Base-by-base conservation (phyloP, 352 stramenopile species). In the Phytophthora pini region DNA sequence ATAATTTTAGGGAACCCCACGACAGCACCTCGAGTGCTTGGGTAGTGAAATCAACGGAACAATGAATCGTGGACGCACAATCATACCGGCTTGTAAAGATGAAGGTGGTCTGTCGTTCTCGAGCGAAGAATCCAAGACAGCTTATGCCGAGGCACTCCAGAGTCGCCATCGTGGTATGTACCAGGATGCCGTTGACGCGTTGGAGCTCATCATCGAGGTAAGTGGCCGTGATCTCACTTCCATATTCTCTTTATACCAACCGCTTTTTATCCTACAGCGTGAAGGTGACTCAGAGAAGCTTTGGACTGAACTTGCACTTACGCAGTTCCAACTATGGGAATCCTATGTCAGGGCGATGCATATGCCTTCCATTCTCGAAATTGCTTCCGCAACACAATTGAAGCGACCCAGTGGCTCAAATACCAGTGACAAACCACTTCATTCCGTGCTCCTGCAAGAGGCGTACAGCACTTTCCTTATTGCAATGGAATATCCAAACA, bases 401-500 rank as follows among this genome's bases (percentile, higher is more conserved):
- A 62, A 64, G 59, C 43, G 36, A 68, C 8, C 52, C 36, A n/a
- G 40, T 53, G 13, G 15, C 45, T 15, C 31, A 17, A 57, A 43
- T 51, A 24, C 46, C 31, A 29, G 61, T 61, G 24, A 15, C 26
- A 72, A 63, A n/a, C 56, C 61, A 44, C 31, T 72, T 17, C 61
- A 75, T 43, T 45, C 20, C 6, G 20, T 64, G 39, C 62, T 75
- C 17, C 44, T 75, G 13, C 65, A 93, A 73, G 78, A 80, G 24
- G 71, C 78, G 3, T 93, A 93, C 59, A 88, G 87, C 53, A 83
- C 80, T 1, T 93, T 92, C 36, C 80, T 93, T 39, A 83, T 93
- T 17, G 83, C 82, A 12, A 92, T 93, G 82, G 85, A 93, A 48
- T 93, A 89, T 54, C 65, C 80, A 4, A 62, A 56, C 29, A 92